These are phyloP conservation scores for Yarrowia bubula DNA, from an alignment of 805 yeast species.

Conservation along the genomic window DNA sequence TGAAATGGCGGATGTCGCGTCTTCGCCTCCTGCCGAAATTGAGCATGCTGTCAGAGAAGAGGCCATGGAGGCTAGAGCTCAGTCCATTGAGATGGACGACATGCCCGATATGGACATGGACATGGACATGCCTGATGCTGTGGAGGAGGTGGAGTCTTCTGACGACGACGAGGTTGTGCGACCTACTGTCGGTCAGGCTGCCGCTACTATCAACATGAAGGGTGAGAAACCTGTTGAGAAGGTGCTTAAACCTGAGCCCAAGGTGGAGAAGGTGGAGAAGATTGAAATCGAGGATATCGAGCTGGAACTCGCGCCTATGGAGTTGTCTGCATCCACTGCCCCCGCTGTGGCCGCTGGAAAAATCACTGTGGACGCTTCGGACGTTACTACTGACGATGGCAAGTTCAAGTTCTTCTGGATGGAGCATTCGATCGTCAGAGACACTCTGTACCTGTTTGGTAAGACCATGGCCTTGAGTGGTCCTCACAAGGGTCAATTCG, in stretches of 20 bases:
- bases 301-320: slow-evolving; percentile 44
- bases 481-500: slow-evolving; percentile 49
- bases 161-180: slow-evolving; percentile 22
- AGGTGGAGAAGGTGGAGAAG: not conserved
- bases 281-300: slow-evolving; percentile 41
- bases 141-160: slow-evolving; percentile 25
- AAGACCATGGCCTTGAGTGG: slow-evolving; percentile 54
- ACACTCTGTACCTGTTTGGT: slow-evolving; percentile 72
- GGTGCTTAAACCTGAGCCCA: not conserved
- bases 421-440: slow-evolving; percentile 79
- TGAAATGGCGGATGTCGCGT: slow-evolving; percentile 50
- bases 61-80: slow-evolving; percentile 29
- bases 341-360: not conserved
- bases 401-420: slow-evolving; percentile 79
- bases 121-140: slow-evolving; percentile 4
- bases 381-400: not conserved
- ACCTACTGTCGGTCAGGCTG: slow-evolving; percentile 5
- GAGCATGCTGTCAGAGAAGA: not conserved
- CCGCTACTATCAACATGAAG: not conserved
- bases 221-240: not conserved
- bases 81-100: not conserved
- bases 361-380: not conserved
- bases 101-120: not conserved
- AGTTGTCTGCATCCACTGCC: not conserved
- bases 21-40: slow-evolving; percentile 12